Evolutionary conservation across 768 basidiomycete species (phyloP), one percentile per base, ranked within the genome.

Genomic region (Xerocomus spinulosus): DNA sequence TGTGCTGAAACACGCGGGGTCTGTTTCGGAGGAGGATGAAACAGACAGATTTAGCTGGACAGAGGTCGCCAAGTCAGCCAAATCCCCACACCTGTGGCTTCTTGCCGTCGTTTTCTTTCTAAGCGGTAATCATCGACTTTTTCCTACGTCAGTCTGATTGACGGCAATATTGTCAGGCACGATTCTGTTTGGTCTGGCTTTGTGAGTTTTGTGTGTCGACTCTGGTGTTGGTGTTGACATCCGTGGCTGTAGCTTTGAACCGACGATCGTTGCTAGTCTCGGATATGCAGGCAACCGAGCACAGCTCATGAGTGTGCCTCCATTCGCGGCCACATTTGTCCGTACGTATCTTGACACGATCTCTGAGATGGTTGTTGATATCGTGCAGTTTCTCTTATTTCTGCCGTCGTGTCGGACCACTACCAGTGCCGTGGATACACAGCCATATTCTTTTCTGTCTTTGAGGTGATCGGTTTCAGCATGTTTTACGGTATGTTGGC

Each of bases 211-310:
- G 42, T 14, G n/a, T 25, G 1, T 17, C 3, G 26, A 25, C 32
- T 20, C 18, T 46, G 25, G 33, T 71, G 26, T n/a, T 75, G 2
- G 69, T 72, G 42, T 69, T 44, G 17, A 75, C 15, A 70, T 75
- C 7, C 3, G 7, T 48, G 48, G 56, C 70, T 54, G 48, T 37
- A 80, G 85, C 58, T 88, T 90, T 66, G 69, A 79, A 5, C 86
- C 87, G 15, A 81, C 83, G 12, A 85, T 90, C 64, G 78, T 88
- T 4, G 68, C 77, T 23, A 69, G 71, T 8, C 72, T 85, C 1
- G 82, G 82, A n/a, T 83, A 75, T 60, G 74, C 73, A 2, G 71
- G 74, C 0, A 68, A 75, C 28, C 62, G 70, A 24, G 76, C 80
- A 4, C 81, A 85, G 54, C 68, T 86, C 2, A 80, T 82, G 73